Evolutionary conservation across 2,329 filamentous ascomycete species (phyloP), one percentile per base, ranked within the genome.

Genomic region (Penicillium sp.): DNA sequence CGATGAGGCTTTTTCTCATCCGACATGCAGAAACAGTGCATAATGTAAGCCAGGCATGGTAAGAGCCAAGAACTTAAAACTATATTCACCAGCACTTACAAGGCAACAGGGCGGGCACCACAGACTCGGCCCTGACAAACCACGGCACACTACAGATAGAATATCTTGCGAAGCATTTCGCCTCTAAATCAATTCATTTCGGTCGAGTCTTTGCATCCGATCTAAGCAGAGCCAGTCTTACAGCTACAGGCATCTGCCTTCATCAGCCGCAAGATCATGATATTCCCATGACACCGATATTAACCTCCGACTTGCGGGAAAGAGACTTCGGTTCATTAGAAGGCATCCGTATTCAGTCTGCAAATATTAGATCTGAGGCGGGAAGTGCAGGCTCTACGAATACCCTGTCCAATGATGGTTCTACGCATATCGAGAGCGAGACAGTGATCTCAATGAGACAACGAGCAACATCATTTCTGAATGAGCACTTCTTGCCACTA

Each of bases 11-110:
- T 53, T 85, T 92, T 67, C 81, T 96, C 65, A 85, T 96, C 67
- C 87, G 92, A 54, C 92, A 96, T 79, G 92, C 88, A 68, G 92
- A 96, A 77, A 93, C 90, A 15, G 89, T 95, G 61, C 89, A 96
- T 75, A 96, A 96, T 72, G 88, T 94, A 55, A 88, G 88, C 40
- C 83, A 86, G 52, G 75, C 90, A 56, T 92, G 89, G 88, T 90
- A 79, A 67, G 82, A 56, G 57, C 20, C 8, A 22, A 25, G 6
- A 9, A 8, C 6, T 20, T 15, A 18, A 5, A 6, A 6, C 43
- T 26, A 26, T 9, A 23, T 25, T 35, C 6, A 15, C 11, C 37
- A 12, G 18, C 57, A 52, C 53, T 62, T 12, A 61, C 40, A 12
- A 12, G 14, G 22, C 14, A 43, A 47, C 77, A 88, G 87, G 75